Evolutionary conservation across 306 rosid genomes (phyloP), one percentile per base, ranked within the genome.

Genomic region (Dicorynia guianensis): DNA sequence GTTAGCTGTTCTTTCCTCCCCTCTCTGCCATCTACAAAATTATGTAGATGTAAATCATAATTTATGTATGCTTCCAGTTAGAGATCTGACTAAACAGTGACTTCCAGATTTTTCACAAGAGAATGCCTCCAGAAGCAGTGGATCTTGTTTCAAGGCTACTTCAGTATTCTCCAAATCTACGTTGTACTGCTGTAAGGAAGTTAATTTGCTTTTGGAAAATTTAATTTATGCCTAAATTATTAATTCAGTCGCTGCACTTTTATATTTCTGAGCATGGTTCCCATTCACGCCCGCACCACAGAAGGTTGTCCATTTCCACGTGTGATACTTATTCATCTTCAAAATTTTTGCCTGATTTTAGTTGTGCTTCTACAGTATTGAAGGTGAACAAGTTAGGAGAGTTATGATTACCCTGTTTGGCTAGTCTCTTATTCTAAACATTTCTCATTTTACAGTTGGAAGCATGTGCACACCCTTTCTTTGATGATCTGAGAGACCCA

Each of bases 111-210:
- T 93, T 93, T 81, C 89, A 91, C 82, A 86, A 82, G 91, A 80
- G 86, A 85, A 84, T 93, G 96, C 98, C 98, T 36, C 74, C 87
- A 4, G 97, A 93, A 69, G 98, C 97, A 7, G 90, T 91, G 61
- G 98, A 93, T 85, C 92, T 93, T 50, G 93, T 93, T 15, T 93
- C 98, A 30, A 91, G 98, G 88, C 82, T 93, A 66, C 96, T 93
- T 54, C 98, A 91, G 62, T 93, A 93, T 71, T 93, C 98, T 14
- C 98, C 98, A 76, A 89, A 87, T 80, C 89, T 93, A 54, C 97
- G 98, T 46, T 93, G 97, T 79, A 89, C 96, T 2, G 93, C 98
- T 18, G 98, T 93, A 89, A 91, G 93, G 49, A 66, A 43, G 44
- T 81, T 54, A 33, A 9, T 33, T 67, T 71, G 36, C 5, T 33